phyloP scores from a whole-genome alignment of 768 basidiomycete genomes.

The Termitomyces titanicus region DNA sequence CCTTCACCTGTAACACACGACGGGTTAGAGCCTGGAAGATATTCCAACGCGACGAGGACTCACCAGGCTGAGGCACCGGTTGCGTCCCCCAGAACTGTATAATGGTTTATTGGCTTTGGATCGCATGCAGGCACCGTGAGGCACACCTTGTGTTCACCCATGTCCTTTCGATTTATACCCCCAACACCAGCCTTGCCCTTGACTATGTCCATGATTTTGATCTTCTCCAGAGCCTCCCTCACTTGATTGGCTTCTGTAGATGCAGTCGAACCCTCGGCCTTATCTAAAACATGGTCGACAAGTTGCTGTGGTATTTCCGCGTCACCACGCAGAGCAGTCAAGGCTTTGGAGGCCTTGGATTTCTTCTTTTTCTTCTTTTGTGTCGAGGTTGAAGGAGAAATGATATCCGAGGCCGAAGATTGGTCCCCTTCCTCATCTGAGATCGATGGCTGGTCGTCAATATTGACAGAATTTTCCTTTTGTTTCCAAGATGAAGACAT shows the following conservation, averaged over 20 bases:
- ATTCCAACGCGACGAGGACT: conserved; percentile 6
- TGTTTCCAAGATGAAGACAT: conserved; percentile 38
- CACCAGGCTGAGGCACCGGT: conserved; percentile 89
- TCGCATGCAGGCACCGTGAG: background rate
- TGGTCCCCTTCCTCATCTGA: conserved; percentile 28
- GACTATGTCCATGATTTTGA: conserved; percentile 82
- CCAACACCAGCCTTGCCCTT: conserved; percentile 78
- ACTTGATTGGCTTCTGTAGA: conserved; percentile 53
- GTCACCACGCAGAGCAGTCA: conserved; percentile 46
- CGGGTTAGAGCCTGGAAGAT: background rate
- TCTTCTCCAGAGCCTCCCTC: conserved; percentile 63
- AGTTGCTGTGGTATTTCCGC: conserved; percentile 56
- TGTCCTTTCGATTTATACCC: conserved; percentile 73
- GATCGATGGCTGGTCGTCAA: conserved; percentile 33
- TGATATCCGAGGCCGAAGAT: conserved; percentile 22
- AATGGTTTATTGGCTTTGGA: conserved; percentile 4
- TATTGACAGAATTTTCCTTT: conserved; percentile 38
- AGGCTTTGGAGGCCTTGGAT: conserved; percentile 57
- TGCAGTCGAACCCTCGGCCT: conserved; percentile 48
- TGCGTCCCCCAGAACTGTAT: conserved; percentile 94
- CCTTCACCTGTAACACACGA: conserved; percentile 47
- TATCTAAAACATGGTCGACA: conserved; percentile 63
- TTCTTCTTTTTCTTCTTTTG: conserved; percentile 87
- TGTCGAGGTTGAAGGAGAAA: conserved; percentile 37
- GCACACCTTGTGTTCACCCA: conserved; percentile 85